These are phyloP conservation scores for Gamsiella multidivaricata DNA, from an alignment of 192 early-diverging fungal species.

Conservation along the genomic window DNA sequence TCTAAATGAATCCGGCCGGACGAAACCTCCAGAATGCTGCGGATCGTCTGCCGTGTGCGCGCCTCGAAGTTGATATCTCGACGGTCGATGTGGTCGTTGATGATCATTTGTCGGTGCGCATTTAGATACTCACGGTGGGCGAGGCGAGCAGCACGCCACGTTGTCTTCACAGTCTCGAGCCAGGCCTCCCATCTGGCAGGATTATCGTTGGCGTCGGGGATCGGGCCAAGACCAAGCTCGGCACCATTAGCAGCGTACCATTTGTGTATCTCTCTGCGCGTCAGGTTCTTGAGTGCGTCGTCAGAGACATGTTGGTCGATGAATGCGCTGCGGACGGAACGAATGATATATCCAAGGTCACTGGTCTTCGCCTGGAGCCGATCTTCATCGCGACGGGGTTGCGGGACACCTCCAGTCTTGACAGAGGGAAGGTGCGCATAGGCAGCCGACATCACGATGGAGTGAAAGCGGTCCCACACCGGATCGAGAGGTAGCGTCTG, in stretches of 20 bases:
- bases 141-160: not conserved
- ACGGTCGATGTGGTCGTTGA: slow-evolving; percentile 3
- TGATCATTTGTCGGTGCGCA: not conserved
- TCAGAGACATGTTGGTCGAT: not conserved
- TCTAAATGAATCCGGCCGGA: not conserved
- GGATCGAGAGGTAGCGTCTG: not conserved
- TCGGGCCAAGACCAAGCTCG: not conserved
- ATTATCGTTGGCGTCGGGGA: not conserved
- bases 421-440: not conserved
- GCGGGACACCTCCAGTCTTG: not conserved
- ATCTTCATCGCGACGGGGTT: not conserved
- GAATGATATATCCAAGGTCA: slow-evolving; percentile 7
- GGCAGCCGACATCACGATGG: not conserved
- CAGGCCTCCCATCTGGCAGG: not conserved
- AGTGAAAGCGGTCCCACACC: not conserved
- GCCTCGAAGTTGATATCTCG: not conserved
- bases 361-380: not conserved
- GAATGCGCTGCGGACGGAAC: not conserved
- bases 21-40: not conserved
- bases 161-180: not conserved
- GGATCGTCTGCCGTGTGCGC: slow-evolving; percentile 1
- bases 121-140: not conserved
- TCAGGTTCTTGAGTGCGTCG: not conserved
- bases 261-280: not conserved
- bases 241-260: not conserved